Percentiles rank a stretch among this genome's conserved stretches.
phyloP scores from a whole-genome alignment of 495 filamentous ascomycete genomes.

The Annulohypoxylon nitens region DNA sequence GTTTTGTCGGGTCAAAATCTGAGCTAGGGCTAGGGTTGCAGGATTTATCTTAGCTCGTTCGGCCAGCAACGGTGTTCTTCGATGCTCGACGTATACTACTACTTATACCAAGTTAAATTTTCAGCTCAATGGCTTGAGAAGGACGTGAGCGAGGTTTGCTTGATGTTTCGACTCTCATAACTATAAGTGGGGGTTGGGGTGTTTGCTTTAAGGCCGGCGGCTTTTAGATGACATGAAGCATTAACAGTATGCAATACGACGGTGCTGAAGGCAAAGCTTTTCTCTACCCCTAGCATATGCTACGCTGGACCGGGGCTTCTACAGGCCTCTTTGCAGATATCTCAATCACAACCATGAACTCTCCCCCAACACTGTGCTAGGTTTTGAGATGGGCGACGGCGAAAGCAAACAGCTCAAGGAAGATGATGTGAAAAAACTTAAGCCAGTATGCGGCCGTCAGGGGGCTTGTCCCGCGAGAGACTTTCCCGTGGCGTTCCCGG shows the following conservation, averaged over 20 bases:
- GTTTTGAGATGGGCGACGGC: conserved; percentile 10
- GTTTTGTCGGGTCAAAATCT: conserved; percentile 8
- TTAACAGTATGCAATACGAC: conserved; percentile 8
- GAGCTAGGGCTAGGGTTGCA: not conserved
- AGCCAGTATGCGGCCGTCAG: not conserved
- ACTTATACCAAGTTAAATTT: not conserved
- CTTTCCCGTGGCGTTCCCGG: conserved; percentile 2
- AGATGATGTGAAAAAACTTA: conserved; percentile 13
- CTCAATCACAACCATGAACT: conserved; percentile 7
- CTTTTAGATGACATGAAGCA: conserved; percentile 4
- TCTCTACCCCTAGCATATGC: conserved; percentile 10
- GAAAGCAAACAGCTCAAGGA: not conserved
- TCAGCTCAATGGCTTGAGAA: not conserved
- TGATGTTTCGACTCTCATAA: not conserved
- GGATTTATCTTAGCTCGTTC: not conserved
- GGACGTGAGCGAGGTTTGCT: not conserved
- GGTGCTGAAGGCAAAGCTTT: conserved; percentile 18
- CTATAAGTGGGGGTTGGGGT: not conserved
- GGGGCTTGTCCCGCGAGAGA: not conserved
- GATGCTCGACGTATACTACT: not conserved
- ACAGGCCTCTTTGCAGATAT: conserved; percentile 14
- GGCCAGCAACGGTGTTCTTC: not conserved
- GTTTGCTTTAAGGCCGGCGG: not conserved
- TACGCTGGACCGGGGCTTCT: conserved; percentile 2
- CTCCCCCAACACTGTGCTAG: not conserved